A percentile compares a stretch with the other conserved stretches of the same genome.
Evolutionary conservation across 139 green algal genomes (phyloP).

Genomic region (Chlorella sp.): DNA sequence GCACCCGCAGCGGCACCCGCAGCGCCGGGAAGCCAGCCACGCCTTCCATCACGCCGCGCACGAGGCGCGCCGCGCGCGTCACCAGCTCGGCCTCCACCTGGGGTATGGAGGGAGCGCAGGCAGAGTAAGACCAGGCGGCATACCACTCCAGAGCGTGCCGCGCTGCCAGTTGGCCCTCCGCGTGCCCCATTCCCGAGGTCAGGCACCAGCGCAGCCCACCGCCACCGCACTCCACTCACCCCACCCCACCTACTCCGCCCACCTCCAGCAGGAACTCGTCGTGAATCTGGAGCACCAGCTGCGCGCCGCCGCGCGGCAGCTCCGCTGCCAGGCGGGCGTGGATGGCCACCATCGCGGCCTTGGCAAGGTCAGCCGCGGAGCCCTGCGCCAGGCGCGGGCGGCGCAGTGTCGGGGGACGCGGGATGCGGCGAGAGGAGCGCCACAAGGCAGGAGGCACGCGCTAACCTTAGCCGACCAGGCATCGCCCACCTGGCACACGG

Average conservation of each 20-base stretch:
- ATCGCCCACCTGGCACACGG: slow-evolving; percentile 48
- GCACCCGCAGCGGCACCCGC: slow-evolving; percentile 72
- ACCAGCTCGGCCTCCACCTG: background rate
- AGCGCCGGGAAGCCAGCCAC: slow-evolving; percentile 28
- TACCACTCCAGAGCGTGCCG: background rate
- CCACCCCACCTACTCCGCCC: background rate
- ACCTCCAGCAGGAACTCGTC: slow-evolving; percentile 91
- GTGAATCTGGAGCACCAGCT: slow-evolving; percentile 69
- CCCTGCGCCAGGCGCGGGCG: slow-evolving; percentile 50
- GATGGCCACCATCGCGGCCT: slow-evolving; percentile 62
- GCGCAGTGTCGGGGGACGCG: background rate
- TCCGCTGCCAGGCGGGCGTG: slow-evolving; percentile 8
- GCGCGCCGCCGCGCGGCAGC: background rate
- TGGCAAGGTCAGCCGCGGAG: slow-evolving; percentile 80
- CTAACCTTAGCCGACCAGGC: background rate
- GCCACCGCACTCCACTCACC: background rate
- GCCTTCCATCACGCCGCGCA: slow-evolving; percentile 65
- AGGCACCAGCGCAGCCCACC: background rate
- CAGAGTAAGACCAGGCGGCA: background rate
- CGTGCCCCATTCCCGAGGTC: background rate
- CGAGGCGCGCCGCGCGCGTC: slow-evolving; percentile 24
- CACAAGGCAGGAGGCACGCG: background rate
- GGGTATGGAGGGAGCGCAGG: no score
- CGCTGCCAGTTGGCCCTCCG: background rate
- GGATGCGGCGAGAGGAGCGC: background rate